phyloP scores from a whole-genome alignment of 805 yeast species.

The Ogataea trehaloabstinens region DNA sequence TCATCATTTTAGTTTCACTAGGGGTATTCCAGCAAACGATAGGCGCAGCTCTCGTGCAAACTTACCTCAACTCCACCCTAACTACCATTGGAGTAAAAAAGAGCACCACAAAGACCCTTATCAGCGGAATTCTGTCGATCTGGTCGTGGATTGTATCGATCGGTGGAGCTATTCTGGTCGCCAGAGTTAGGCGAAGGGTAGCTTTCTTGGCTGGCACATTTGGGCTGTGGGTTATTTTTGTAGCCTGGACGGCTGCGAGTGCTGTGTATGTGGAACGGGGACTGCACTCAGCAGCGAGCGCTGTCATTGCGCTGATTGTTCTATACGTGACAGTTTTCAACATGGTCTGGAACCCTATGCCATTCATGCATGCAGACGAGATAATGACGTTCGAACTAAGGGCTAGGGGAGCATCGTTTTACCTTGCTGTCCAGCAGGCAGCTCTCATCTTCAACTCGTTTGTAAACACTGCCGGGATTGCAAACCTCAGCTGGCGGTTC shows the following conservation, averaged over 20 bases:
- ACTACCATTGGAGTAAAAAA: conserved; percentile 50
- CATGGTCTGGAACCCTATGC: conserved; percentile 43
- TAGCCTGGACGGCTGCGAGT: conserved; percentile 43
- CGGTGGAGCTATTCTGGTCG: conserved; percentile 23
- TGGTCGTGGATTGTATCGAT: conserved; percentile 16
- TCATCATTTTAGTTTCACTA: conserved; percentile 1
- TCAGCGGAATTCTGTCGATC: conserved; percentile 49
- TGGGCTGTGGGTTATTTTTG: conserved; percentile 37
- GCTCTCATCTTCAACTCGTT: conserved; percentile 31
- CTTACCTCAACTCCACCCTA: conserved; percentile 43
- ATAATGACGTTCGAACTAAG: conserved; percentile 25
- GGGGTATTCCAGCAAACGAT: conserved; percentile 3
- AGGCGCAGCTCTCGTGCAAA: conserved; percentile 44
- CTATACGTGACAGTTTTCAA: conserved; percentile 41
- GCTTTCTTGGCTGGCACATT: conserved; percentile 33
- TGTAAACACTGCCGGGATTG: conserved; percentile 34
- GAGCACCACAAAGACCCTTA: conserved; percentile 39
- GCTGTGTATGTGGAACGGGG: conserved; percentile 42
- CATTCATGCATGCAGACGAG: conserved; percentile 45
- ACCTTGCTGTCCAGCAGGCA: conserved; percentile 5
- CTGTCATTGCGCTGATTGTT: conserved; percentile 52
- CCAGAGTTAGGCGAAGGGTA: conserved; percentile 34
- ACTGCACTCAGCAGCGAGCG: conserved; percentile 42
- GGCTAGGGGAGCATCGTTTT: conserved; percentile 2
- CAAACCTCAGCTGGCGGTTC: conserved; percentile 34